A percentile compares a stretch with the other conserved stretches of the same genome.
phyloP scores from a whole-genome alignment of 345 rosid genomes.

The Draba incana region DNA sequence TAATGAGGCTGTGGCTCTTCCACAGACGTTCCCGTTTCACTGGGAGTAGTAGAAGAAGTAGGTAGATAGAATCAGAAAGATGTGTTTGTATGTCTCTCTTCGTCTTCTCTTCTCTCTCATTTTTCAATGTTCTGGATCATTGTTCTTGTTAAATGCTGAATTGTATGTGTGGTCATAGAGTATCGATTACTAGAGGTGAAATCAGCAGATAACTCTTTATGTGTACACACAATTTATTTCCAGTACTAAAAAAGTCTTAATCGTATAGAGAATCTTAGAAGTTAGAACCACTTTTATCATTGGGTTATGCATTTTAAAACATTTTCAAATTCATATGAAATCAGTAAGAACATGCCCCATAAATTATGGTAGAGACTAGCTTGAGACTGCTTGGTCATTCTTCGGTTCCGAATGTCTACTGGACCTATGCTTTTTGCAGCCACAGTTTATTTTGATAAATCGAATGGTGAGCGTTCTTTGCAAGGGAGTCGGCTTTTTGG shows the following conservation, averaged over 20 bases:
- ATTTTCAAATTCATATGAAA: too few relatives aligned
- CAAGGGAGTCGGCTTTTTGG: too few relatives aligned
- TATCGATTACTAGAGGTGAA: neutral
- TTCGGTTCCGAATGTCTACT: too few relatives aligned
- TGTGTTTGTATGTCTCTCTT: constrained; percentile 9
- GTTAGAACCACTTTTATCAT: constrained; percentile 6
- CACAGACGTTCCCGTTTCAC: constrained; percentile 58
- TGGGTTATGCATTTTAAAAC: constrained; percentile 1
- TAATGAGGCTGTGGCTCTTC: constrained; percentile 48
- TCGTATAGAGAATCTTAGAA: neutral
- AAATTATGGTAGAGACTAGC: too few relatives aligned
- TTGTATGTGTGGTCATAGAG: constrained; percentile 6
- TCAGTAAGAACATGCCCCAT: too few relatives aligned
- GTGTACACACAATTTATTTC: constrained; percentile 13
- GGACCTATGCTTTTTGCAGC: too few relatives aligned
- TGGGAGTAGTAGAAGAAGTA: constrained; percentile 52
- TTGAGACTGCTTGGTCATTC: too few relatives aligned
- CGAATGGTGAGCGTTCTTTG: too few relatives aligned
- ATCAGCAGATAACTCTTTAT: constrained; percentile 8
- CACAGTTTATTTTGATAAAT: too few relatives aligned
- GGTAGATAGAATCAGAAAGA: constrained; percentile 32
- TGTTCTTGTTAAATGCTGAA: constrained; percentile 15
- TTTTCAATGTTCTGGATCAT: constrained; percentile 4
- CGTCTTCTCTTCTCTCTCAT: constrained; percentile 21
- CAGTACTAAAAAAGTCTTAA: neutral